Percentiles rank a stretch among this genome's conserved stretches.
phyloP scores from a whole-genome alignment of 2,329 filamentous ascomycete species.

The Aspergillus pseudonomiae region DNA sequence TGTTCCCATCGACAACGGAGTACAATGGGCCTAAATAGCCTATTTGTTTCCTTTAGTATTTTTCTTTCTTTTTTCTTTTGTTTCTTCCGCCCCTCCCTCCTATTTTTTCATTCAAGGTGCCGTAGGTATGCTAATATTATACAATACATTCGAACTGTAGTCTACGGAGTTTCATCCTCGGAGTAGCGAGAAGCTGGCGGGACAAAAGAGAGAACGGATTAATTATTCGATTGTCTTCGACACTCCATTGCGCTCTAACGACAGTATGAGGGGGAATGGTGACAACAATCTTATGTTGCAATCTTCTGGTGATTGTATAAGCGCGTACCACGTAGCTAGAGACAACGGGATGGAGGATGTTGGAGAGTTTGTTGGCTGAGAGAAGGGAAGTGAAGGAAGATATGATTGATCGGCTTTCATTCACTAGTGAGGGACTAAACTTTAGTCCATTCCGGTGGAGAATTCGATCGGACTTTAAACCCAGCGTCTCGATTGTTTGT shows the following conservation, averaged over 20 bases:
- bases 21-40: not conserved
- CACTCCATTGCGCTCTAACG: too few species aligned
- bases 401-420: not conserved
- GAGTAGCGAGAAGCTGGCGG: not conserved
- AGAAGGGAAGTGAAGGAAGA: not conserved
- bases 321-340: not conserved
- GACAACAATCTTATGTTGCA: not conserved
- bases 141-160: not conserved
- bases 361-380: not conserved
- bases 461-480: slow-evolving; percentile 5
- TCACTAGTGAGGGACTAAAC: not conserved
- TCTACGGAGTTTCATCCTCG: not conserved
- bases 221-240: not conserved
- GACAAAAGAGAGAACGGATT: not conserved
- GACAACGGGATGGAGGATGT: not conserved
- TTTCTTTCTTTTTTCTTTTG: not conserved
- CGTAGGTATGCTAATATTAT: too few species aligned
- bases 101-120: not conserved
- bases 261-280: not conserved
- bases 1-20: not conserved
- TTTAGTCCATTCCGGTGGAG: not conserved
- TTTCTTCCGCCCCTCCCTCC: not conserved
- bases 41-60: not conserved
- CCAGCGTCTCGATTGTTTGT: slow-evolving; percentile 9
- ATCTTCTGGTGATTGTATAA: not conserved